Evolutionary conservation across 805 yeast species (phyloP), one percentile per base, ranked within the genome.

Genomic region (Starmera quercuum): DNA sequence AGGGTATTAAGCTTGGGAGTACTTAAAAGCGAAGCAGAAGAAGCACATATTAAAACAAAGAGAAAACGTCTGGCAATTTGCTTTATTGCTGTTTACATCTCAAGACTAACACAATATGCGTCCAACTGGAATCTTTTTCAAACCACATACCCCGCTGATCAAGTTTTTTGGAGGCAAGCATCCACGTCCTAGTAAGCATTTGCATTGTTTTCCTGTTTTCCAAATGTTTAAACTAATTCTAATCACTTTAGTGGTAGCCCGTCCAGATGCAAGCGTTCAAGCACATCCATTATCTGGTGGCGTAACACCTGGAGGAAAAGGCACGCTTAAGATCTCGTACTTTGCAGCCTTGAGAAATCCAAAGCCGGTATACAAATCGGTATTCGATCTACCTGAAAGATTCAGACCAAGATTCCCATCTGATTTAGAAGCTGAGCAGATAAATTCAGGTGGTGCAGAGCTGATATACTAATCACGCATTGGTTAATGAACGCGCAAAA

Each of bases 121-220:
- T 34, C 46, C 52, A 20, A 45, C 63, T 50, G 53, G 20, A 37
- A 43, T 41, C 37, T 42, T 19, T 10, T 39, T 41, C 10, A 39
- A 22, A 26, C n/a, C n/a, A 23, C 41, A 41, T 29, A 44, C 69
- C 17, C 96, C 95, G 12, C 65, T 78, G 56, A 90, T 90, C 61
- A 82, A 80, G 52, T 90, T 90, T 54, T 73, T 86, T 30, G 96
- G 97, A 27, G 87, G 87, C 30, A 80, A 86, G 32, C 85, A 79
- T 55, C 52, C 64, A 20, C 54, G 63, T 37, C 58, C 64, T 44
- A 66, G 78, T 63, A 61, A 36, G 75, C 68, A 26, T 25, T 19
- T 37, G n/a, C 27, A 27, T 4, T 30, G 28, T 1, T 36, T 20
- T 49, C 8, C 32, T 51, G 3, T 52, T 40, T 2, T 36, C 37